These are phyloP conservation scores for Penicillium cinerascens DNA, from an alignment of 495 filamentous ascomycete species.

Conservation along the genomic window DNA sequence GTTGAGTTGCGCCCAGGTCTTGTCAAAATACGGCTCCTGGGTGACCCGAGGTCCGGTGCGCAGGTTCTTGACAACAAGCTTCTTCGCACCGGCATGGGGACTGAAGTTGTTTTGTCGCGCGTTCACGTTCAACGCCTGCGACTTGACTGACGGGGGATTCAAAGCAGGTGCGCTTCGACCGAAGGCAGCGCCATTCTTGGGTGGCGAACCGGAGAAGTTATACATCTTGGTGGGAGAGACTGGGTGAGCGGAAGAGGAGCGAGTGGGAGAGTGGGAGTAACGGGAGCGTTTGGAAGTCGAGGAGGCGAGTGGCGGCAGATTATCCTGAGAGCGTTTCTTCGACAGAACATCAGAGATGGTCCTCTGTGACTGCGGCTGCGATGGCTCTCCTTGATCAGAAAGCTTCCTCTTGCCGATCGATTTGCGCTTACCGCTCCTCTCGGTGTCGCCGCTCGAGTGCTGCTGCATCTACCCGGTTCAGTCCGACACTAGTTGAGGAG, in stretches of 20 bases:
- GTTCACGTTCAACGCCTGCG: slow-evolving; percentile 25
- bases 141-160: slow-evolving; percentile 12
- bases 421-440: slow-evolving; percentile 49
- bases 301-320: slow-evolving; percentile 17
- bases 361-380: slow-evolving; percentile 41
- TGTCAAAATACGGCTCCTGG: slow-evolving; percentile 68
- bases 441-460: slow-evolving; percentile 39
- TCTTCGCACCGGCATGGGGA: slow-evolving; percentile 62
- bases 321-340: slow-evolving; percentile 20
- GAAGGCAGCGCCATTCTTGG: slow-evolving; percentile 29
- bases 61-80: slow-evolving; percentile 84
- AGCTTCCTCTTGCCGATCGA: slow-evolving; percentile 47
- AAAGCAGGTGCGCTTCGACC: slow-evolving; percentile 21
- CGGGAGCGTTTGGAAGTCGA: slow-evolving; percentile 43
- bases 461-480: slow-evolving; percentile 49
- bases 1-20: slow-evolving; percentile 67
- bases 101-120: slow-evolving; percentile 39
- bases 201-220: slow-evolving; percentile 40
- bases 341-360: slow-evolving; percentile 50
- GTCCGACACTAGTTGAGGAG: slow-evolving; percentile 18
- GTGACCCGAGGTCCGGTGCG: slow-evolving; percentile 54
- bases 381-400: slow-evolving; percentile 37
- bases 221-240: slow-evolving; percentile 44
- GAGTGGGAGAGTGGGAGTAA: slow-evolving; percentile 27
- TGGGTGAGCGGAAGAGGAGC: slow-evolving; percentile 10